These are phyloP conservation scores for Hymenoscyphus salicellus DNA, from an alignment of 2,329 filamentous ascomycete species.

Conservation along the genomic window DNA sequence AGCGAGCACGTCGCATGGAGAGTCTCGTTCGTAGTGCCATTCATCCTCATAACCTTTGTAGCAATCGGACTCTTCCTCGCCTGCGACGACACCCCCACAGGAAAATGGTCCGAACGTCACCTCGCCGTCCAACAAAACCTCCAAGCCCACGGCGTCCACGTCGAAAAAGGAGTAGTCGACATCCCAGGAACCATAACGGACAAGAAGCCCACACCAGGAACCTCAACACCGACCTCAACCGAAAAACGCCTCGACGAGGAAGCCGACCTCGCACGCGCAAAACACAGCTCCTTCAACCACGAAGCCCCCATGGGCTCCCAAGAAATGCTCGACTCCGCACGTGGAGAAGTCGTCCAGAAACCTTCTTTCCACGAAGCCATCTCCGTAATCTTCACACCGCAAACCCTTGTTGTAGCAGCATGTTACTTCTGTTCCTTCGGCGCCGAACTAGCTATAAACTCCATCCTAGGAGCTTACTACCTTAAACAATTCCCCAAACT, in stretches of 20 bases:
- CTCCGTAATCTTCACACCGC: slow-evolving; percentile 48
- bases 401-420: slow-evolving; percentile 53
- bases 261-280: slow-evolving; percentile 44
- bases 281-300: slow-evolving; percentile 37
- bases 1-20: slow-evolving; percentile 73
- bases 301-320: slow-evolving; percentile 48
- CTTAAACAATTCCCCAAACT: slow-evolving; percentile 57
- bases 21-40: slow-evolving; percentile 78
- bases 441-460: slow-evolving; percentile 60
- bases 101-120: slow-evolving; percentile 72
- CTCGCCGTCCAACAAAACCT: slow-evolving; percentile 40
- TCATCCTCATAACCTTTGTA: slow-evolving; percentile 67
- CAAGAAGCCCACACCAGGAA: slow-evolving; percentile 9
- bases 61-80: slow-evolving; percentile 68
- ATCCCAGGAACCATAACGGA: slow-evolving; percentile 34
- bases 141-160: slow-evolving; percentile 48
- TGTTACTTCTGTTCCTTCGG: slow-evolving; percentile 65
- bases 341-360: slow-evolving; percentile 51
- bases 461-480: slow-evolving; percentile 58
- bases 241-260: slow-evolving; percentile 46
- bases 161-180: slow-evolving; percentile 28
- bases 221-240: slow-evolving; percentile 8
- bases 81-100: slow-evolving; percentile 78
- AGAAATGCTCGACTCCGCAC: slow-evolving; percentile 52
- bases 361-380: slow-evolving; percentile 53